Percentiles rank a stretch among this genome's conserved stretches.
Conservation (phyloP, 2,329 filamentous ascomycete species). For the Paecilomyces formosus region DNA sequence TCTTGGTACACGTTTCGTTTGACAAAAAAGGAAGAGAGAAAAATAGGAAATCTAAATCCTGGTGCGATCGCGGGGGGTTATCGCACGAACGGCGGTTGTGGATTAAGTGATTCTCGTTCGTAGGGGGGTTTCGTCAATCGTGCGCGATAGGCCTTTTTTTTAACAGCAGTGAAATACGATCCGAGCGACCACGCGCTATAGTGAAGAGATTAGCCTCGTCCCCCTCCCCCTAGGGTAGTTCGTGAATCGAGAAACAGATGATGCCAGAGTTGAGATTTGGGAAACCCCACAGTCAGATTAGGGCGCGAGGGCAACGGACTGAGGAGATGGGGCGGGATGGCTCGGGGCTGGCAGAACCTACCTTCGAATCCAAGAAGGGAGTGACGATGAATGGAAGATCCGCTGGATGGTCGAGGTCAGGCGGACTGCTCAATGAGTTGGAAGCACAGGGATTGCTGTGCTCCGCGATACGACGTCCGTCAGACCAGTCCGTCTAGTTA, state of each 20-base stretch:
- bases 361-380: constrained; percentile 25
- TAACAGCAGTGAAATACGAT: constrained; percentile 13
- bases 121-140: constrained; percentile 8
- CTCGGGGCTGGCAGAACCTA: constrained; percentile 11
- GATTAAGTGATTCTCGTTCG: constrained; percentile 4
- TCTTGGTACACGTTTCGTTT: not conserved
- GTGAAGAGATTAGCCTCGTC: constrained; percentile 10
- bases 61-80: constrained; percentile 2
- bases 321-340: not conserved
- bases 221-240: not conserved
- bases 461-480: constrained; percentile 1
- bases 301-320: not conserved
- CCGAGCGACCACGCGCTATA: constrained; percentile 21
- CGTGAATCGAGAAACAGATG: not conserved
- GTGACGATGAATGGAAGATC: constrained; percentile 19
- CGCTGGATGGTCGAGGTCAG: constrained; percentile 9
- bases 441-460: not conserved
- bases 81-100: constrained; percentile 6
- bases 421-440: constrained; percentile 1
- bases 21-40: not conserved
- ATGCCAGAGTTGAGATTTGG: not conserved
- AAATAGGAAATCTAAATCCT: constrained; percentile 2
- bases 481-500: constrained; percentile 11
- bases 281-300: not conserved
- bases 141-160: constrained; percentile 8